These are phyloP conservation scores for slime mould (Dictyostelium discoideum) DNA, from an alignment of 78 protist genomes.

Conservation along the genomic window dicty_2.7 NC_007088.5:5411001-5411500, in stretches of 20 bases:
- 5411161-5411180: constrained; percentile 64
- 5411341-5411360: constrained; percentile 72
- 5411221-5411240: constrained; percentile 52
- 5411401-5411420: not conserved
- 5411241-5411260: constrained; percentile 63
- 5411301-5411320: constrained; percentile 43
- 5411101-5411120: constrained; percentile 58
- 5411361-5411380: constrained; percentile 19
- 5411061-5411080: constrained; percentile 62
- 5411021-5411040: not conserved
- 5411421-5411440: constrained; percentile 46
- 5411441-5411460: constrained; percentile 48
- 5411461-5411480: constrained; percentile 46
- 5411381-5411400: constrained; percentile 61
- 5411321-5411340: constrained; percentile 62
- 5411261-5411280: constrained; percentile 59
- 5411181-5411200: constrained; percentile 45
- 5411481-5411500: constrained; percentile 61
- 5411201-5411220: constrained; percentile 83
- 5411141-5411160: constrained; percentile 43
- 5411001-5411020: not conserved
- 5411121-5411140: constrained; percentile 72
- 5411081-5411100: constrained; percentile 65
- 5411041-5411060: constrained; percentile 69
- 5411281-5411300: constrained; percentile 45